These are phyloP conservation scores for Leucosporidium scottii DNA, from an alignment of 768 basidiomycete genomes.

Conservation along the genomic window DNA sequence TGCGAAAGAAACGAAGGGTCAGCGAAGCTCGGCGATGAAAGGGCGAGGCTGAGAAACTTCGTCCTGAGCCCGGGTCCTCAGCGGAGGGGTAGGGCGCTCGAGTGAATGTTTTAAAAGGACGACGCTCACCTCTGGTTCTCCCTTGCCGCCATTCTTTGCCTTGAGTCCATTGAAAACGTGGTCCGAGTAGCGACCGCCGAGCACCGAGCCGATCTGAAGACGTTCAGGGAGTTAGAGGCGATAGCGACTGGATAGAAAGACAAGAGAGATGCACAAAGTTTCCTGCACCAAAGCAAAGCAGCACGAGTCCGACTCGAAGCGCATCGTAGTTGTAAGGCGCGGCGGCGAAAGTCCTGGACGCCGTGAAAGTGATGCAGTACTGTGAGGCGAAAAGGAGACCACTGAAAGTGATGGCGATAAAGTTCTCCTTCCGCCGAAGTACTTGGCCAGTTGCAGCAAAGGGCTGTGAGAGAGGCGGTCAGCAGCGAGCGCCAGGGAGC, in stretches of 20 bases:
- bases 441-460: conserved; percentile 15
- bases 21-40: neutral
- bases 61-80: too few species aligned
- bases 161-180: conserved; percentile 47
- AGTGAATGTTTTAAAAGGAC: too few species aligned
- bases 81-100: too few species aligned
- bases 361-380: conserved; percentile 67
- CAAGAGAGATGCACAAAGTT: conserved; percentile 21
- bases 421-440: conserved; percentile 18
- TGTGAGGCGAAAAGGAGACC: conserved; percentile 65
- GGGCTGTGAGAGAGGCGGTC: neutral
- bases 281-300: conserved; percentile 69
- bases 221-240: neutral
- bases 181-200: conserved; percentile 59
- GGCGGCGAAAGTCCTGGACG: conserved; percentile 59
- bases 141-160: conserved; percentile 47
- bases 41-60: neutral
- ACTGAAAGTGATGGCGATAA: conserved; percentile 37
- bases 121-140: conserved; percentile 59
- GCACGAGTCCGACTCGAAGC: conserved; percentile 64
- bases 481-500: neutral
- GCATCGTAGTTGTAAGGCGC: conserved; percentile 60
- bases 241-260: neutral
- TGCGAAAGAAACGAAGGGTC: neutral
- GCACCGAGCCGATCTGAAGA: conserved; percentile 49